Base-by-base conservation (phyloP, 306 rosid genomes). In the Acacia acuminata region DNA sequence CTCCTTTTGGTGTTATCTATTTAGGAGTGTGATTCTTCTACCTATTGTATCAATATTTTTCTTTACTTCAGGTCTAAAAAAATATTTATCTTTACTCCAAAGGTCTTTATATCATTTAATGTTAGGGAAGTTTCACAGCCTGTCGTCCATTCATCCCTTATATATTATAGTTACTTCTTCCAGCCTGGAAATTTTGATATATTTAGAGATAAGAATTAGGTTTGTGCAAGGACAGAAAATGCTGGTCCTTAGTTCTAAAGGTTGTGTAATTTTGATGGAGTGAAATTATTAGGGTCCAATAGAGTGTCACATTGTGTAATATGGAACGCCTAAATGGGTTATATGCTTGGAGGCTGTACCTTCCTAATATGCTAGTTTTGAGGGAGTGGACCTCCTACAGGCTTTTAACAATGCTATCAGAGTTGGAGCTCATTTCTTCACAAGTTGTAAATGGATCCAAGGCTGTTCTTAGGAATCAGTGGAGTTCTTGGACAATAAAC, bases 51-150 rank as follows among this genome's bases (percentile, higher is more conserved):
- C 70, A 64, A 10, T 30, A 11, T 34, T 34, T 66, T 5, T 66
- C 17, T 66, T 32, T 7, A 32, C 42, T 34, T 7, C 43, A 7
- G 40, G 19, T 51, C 8, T 17, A 14, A 17, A 50, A 16, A 50
- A 51, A 51, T 15, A 51, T 51, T 51, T 51, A 16, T 16, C 20
- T 5, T 4, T 32, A 7, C 40, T 51, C 8, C 22, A 17, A 16
- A 34, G 58, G 7, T 66, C n/a, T 66, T 17, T 38, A 13, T 53
- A 42, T 42, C n/a, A n/a, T 79, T 79, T 47, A 19, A 60, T 79
- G 55, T 38, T 79, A 36, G 44, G 68, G 65, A 65, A 53, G 69
- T 83, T 61, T 67, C 13, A 45, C 71, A 14, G 67, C 81, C 75
- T 72, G 71, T 68, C 84, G 60, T 36, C 40, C 30, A 22, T 81